phyloP scores from a whole-genome alignment of 108 stramenopile species.

The Seminavis robusta region DNA sequence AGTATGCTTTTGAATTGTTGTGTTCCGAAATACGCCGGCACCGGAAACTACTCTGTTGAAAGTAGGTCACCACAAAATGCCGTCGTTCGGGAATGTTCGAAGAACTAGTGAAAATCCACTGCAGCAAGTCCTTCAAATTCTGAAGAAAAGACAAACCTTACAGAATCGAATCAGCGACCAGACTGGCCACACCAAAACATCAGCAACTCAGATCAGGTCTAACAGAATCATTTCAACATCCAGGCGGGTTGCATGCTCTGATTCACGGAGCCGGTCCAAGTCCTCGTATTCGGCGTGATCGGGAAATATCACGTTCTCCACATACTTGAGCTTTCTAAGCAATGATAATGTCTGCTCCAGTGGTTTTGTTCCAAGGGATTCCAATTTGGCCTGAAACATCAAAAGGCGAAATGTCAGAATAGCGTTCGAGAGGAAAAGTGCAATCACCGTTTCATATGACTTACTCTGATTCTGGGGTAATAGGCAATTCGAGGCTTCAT shows the following conservation, averaged over 20 bases:
- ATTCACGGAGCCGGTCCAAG: slow-evolving; percentile 19
- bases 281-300: slow-evolving; percentile 51
- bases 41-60: no score
- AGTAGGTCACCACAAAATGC: no score
- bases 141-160: no score
- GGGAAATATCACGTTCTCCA: slow-evolving; percentile 63
- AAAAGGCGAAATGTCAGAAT: neutral
- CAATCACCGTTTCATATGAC: neutral
- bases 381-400: slow-evolving; percentile 52
- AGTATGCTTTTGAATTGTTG: no score
- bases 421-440: neutral
- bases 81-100: no score
- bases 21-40: no score
- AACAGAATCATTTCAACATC: slow-evolving; percentile 82
- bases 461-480: slow-evolving; percentile 67
- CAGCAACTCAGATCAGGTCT: slow-evolving; percentile 76
- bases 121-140: no score
- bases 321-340: slow-evolving; percentile 69
- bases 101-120: no score
- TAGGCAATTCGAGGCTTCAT: slow-evolving; percentile 66
- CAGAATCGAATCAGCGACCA: no score
- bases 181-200: no score
- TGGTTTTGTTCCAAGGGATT: slow-evolving; percentile 47
- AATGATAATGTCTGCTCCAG: slow-evolving; percentile 57
- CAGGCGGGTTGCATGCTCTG: slow-evolving; percentile 35